Evolutionary conservation across 192 early-diverging fungal genomes (phyloP).

Genomic region (Chytriomyces sp.): DNA sequence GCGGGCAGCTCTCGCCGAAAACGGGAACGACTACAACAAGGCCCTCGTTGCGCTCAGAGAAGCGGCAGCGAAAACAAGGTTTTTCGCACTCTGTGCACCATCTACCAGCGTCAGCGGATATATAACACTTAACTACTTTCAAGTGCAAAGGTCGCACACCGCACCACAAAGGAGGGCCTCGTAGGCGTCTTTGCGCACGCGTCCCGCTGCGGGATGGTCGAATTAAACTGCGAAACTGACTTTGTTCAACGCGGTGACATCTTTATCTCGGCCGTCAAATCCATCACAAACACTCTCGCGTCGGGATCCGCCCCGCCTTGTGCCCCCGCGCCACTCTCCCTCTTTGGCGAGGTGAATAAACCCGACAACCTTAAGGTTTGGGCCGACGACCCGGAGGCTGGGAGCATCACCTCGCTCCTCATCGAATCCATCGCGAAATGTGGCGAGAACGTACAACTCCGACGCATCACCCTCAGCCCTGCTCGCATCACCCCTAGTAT

Average conservation of each 20-base stretch:
- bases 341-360: not conserved
- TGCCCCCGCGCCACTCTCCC: not conserved
- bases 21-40: conserved; percentile 68
- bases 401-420: conserved; percentile 58
- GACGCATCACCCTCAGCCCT: conserved; percentile 63
- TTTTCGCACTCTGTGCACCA: too few relatives aligned
- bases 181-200: not conserved
- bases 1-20: not conserved
- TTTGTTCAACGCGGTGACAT: conserved; percentile 69
- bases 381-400: not conserved
- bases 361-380: not conserved
- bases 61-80: conserved; percentile 69
- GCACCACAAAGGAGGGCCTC: conserved; percentile 28
- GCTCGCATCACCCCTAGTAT: conserved; percentile 31
- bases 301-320: not conserved
- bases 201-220: conserved; percentile 27
- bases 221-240: conserved; percentile 93
- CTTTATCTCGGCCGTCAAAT: conserved; percentile 50
- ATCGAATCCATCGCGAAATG: conserved; percentile 80
- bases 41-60: conserved; percentile 82
- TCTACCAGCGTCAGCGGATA: too few relatives aligned
- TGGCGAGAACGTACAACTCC: conserved; percentile 87
- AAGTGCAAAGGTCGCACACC: conserved; percentile 70
- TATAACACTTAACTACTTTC: too few relatives aligned
- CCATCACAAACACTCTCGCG: not conserved